phyloP scores from a whole-genome alignment of 1,139 yeast genomes.

The Kluyveromyces sp. region DNA sequence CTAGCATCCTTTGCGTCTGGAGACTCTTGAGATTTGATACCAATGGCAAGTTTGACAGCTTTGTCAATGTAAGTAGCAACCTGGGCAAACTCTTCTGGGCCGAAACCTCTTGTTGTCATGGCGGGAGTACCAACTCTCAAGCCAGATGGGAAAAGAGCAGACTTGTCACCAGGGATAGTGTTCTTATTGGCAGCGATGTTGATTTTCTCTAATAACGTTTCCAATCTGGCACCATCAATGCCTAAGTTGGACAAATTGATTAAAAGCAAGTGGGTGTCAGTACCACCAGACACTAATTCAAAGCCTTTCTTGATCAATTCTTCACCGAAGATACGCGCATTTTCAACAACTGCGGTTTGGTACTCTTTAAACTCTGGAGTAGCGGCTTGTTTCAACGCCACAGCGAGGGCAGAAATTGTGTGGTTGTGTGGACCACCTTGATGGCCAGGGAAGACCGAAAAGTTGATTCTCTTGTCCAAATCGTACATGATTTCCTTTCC shows the following conservation, averaged over 20 bases:
- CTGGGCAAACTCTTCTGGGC: constrained; percentile 64
- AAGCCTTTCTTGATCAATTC: constrained; percentile 65
- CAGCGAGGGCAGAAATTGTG: constrained; percentile 91
- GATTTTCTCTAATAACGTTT: constrained; percentile 79
- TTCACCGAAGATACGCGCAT: constrained; percentile 70
- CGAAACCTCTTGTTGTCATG: constrained; percentile 94
- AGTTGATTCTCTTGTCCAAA: constrained; percentile 83
- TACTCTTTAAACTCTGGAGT: constrained; percentile 81
- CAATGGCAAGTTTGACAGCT: constrained; percentile 64
- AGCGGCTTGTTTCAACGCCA: constrained; percentile 84
- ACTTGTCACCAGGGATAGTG: constrained; percentile 92
- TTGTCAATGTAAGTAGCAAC: constrained; percentile 72
- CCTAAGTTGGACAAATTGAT: constrained; percentile 77
- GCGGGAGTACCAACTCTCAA: constrained; percentile 97
- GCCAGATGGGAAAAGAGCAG: constrained; percentile 93
- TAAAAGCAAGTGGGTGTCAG: constrained; percentile 89
- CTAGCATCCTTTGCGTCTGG: constrained; percentile 49
- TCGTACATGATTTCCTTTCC: constrained; percentile 86
- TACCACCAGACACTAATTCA: constrained; percentile 81
- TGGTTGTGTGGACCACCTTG: constrained; percentile 99
- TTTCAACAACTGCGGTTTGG: constrained; percentile 73
- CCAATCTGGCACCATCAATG: constrained; percentile 94
- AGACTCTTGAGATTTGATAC: constrained; percentile 47
- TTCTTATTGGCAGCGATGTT: constrained; percentile 95
- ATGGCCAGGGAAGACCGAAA: constrained; percentile 96